Evolutionary conservation across 176 grass and related monocot genomes (phyloP).

Genomic region (Musa troglodytarum): DNA sequence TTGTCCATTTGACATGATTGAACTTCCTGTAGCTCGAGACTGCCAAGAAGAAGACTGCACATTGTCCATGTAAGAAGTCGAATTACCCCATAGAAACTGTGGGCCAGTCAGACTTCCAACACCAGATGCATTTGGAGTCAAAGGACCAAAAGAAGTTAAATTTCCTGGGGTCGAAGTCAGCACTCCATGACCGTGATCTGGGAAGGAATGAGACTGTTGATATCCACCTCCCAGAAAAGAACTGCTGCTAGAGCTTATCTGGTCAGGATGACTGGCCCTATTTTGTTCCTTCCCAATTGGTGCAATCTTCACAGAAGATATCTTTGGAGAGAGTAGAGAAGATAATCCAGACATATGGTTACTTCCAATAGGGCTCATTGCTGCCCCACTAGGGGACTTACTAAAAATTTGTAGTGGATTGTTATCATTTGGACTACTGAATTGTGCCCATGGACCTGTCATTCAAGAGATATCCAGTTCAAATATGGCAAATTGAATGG

Average conservation of each 20-base stretch:
- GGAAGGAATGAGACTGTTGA: slow-evolving; percentile 73
- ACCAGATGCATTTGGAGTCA: slow-evolving; percentile 11
- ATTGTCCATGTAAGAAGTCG: slow-evolving; percentile 66
- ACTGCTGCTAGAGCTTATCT: slow-evolving; percentile 42
- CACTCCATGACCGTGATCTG: slow-evolving; percentile 39
- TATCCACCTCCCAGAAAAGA: slow-evolving; percentile 32
- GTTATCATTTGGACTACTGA: slow-evolving; percentile 68
- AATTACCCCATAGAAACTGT: slow-evolving; percentile 96
- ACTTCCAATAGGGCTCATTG: slow-evolving; percentile 48
- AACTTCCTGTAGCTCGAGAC: slow-evolving; percentile 32
- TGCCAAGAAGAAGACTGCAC: slow-evolving; percentile 61
- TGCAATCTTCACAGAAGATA: slow-evolving; percentile 59
- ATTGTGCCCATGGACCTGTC: slow-evolving; percentile 74
- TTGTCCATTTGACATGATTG: slow-evolving; percentile 19
- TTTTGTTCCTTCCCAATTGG: slow-evolving; percentile 82
- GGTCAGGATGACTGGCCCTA: slow-evolving; percentile 41
- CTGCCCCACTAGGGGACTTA: slow-evolving; percentile 62
- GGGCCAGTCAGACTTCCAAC: slow-evolving; percentile 57
- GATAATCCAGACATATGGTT: slow-evolving; percentile 26
- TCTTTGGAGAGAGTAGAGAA: slow-evolving; percentile 44
- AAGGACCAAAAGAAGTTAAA: slow-evolving; percentile 16
- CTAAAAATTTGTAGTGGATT: slow-evolving; percentile 54
- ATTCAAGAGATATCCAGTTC: neutral
- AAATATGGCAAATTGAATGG: neutral
- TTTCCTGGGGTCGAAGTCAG: slow-evolving; percentile 51